Base-by-base conservation (phyloP, 2,329 filamentous ascomycete genomes). In the Pseudocercospora fuligena region DNA sequence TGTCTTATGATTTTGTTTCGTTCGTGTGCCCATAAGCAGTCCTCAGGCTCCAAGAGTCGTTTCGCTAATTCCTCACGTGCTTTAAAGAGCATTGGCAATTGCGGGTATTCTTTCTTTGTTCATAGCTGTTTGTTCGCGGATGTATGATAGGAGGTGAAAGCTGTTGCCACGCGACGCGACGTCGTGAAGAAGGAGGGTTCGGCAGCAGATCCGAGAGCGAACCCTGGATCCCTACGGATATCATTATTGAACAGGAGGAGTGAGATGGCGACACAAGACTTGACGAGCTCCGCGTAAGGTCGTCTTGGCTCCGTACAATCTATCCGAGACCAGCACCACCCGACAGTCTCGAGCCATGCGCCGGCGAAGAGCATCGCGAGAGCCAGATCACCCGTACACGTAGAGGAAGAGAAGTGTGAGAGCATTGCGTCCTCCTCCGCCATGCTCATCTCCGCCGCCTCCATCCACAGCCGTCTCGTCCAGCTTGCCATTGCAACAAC, bases 391-490 rank as follows among this genome's bases (percentile, higher is more conserved):
- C 27, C 19, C 51, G 60, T 36, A 36, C 33, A 36, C 31, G 60
- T 21, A 23, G 47, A 51, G 27, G 12, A 31, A 25, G 16, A n/a
- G 11, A 29, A n/a, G 8, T 29, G 31, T 12, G 31, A 33, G n/a
- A 14, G 51, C 23, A 54, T 29, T 54, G n/a, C 29, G 16, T 56
- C 53, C 53, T 16, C 19, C 14, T 29, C 23, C 53, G 27, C 23
- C 56, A 72, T 72, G 70, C 69, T 74, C 25, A 31, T 76, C 46
- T 73, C 74, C 25, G 73, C 74, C 23, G 67, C 70, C 11, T 73
- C 75, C 43, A 68, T 77, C 36, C 75, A 72, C 70, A 74, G 65
- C 65, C 75, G 76, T 61, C 71, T 77, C 65, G 67, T 71, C 21
- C 75, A 78, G 64, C 70, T 78, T 21, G 66, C 68, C 31, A 60